Percentiles rank a stretch among this genome's conserved stretches.
These are phyloP conservation scores for Fonsecaea multimorphosa DNA, from an alignment of 2,329 filamentous ascomycete species.

Conservation along the genomic window DNA sequence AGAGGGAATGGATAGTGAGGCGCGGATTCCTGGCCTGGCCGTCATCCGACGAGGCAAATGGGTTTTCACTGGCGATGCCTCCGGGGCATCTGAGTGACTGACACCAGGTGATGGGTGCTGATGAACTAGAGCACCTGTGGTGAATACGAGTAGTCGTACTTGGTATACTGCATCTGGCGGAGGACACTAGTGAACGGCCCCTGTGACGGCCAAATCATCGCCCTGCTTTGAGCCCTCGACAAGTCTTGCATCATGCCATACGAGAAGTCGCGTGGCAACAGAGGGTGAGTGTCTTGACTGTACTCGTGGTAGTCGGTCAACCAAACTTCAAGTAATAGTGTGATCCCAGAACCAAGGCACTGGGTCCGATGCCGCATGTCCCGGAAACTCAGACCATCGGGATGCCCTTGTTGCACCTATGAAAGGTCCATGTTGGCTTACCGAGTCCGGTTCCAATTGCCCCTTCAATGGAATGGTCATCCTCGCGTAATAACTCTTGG, in stretches of 20 bases:
- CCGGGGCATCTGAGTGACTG: too few relatives aligned
- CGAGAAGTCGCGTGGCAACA: neutral
- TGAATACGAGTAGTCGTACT: neutral
- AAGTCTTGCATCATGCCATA: neutral
- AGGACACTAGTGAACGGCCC: constrained; percentile 4
- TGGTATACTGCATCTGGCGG: neutral
- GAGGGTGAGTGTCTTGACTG: neutral
- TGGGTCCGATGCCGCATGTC: neutral
- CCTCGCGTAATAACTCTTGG: neutral
- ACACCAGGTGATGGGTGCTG: too few relatives aligned
- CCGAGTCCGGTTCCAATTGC: neutral
- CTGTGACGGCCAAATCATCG: neutral
- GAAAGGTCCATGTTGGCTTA: neutral
- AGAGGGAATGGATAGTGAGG: neutral
- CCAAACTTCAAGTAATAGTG: neutral
- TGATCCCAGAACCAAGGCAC: neutral
- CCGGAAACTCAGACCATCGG: neutral
- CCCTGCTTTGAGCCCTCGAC: too few relatives aligned
- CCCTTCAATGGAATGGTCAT: neutral
- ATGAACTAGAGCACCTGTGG: neutral
- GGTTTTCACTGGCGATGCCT: neutral
- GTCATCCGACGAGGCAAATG: neutral
- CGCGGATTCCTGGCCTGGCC: neutral
- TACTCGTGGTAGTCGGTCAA: neutral
- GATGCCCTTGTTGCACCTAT: neutral